Evolutionary conservation across 139 green algal genomes (phyloP), one percentile per base, ranked within the genome.

Genomic region (Tetraselmis striata): DNA sequence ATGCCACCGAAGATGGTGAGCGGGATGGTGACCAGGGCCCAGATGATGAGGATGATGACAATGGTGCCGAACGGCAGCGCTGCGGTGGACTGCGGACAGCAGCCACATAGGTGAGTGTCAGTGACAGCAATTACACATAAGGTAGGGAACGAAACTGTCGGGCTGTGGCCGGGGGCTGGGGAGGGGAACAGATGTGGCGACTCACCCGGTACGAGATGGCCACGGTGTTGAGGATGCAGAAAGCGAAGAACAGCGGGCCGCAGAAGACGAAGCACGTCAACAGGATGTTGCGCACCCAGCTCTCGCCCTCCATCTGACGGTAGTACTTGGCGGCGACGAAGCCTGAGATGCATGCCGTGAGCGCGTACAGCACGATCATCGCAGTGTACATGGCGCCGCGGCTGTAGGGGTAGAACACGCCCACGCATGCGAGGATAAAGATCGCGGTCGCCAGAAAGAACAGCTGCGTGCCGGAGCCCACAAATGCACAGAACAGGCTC

Each of bases 351-450:
- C 86, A 84, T 1, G 83, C 83, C 1, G 89, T 93, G 27, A 93
- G 81, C 28, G 89, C 89, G 78, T 92, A 93, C 32, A 90, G 81
- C 31, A 83, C 32, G 23, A 98, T 91, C 58, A 91, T 92, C 0
- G 93, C 87, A 31, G 92, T 93, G 59, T 97, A 90, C 86, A 98
- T 88, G 1, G 92, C 92, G 27, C 95, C 95, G 27, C 95, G 88
- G 86, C 97, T 98, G 92, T 98, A 98, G n/a, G 95, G 95, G 87
- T 98, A 97, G 90, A 96, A 98, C 2, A 91, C 83, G 32, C 94
- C 95, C 78, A 96, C 86, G 59, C 98, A 90, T 0, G 94, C 84
- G 31, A 98, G 87, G 23, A 77, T 79, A 79, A 98, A 98, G 77
- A 98, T 93, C 84, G 86, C 88, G 31, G 97, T 80, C 26, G 89